phyloP scores from a whole-genome alignment of 148 eudicot genomes.

The Camellia japonica region DNA sequence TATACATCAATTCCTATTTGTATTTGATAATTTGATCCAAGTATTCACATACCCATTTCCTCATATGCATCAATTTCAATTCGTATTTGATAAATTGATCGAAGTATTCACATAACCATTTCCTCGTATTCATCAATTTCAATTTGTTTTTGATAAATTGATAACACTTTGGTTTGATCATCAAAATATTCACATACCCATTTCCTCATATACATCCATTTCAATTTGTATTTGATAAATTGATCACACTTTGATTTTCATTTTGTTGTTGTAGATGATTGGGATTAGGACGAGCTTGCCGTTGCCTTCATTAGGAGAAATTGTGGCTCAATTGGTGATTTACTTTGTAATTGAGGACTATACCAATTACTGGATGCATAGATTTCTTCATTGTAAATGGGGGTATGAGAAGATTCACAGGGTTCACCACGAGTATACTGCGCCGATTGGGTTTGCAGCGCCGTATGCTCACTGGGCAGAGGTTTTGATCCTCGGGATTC shows the following conservation, averaged over 20 bases:
- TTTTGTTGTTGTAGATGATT: constrained; percentile 44
- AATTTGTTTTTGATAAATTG: no score
- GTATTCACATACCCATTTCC: no score
- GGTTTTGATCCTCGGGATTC: constrained; percentile 82
- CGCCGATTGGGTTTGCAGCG: constrained; percentile 80
- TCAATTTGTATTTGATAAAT: no score
- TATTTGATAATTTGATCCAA: no score
- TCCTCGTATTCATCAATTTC: no score
- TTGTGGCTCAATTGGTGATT: constrained; percentile 58
- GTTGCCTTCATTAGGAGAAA: constrained; percentile 70
- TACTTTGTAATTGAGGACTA: constrained; percentile 82
- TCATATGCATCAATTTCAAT: no score
- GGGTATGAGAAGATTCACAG: constrained; percentile 84
- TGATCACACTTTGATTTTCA: neutral
- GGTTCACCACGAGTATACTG: constrained; percentile 92
- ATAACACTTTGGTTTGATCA: no score
- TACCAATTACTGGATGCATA: constrained; percentile 82
- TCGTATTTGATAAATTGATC: no score
- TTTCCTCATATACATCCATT: no score
- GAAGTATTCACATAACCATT: no score
- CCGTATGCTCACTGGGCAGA: constrained; percentile 95
- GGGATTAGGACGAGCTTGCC: constrained; percentile 81
- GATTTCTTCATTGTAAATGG: constrained; percentile 76
- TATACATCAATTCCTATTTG: no score
- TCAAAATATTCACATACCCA: constrained; percentile 36